These are phyloP conservation scores for Phytophthora fragariae DNA, from an alignment of 352 stramenopile species.

Conservation along the genomic window DNA sequence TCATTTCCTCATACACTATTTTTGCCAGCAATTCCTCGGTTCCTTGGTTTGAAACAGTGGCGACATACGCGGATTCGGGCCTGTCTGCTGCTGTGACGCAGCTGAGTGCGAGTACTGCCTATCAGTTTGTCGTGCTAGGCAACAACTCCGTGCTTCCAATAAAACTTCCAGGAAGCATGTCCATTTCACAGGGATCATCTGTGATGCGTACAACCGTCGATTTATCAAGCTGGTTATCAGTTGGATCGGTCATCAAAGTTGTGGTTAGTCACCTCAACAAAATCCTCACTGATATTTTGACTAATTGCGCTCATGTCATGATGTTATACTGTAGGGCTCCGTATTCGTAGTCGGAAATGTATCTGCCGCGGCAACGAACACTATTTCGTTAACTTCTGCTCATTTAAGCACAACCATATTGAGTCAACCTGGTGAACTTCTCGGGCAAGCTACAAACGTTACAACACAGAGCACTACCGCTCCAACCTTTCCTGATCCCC, in stretches of 20 bases:
- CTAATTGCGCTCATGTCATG: neutral
- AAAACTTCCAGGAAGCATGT: slow-evolving; percentile 45
- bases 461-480: slow-evolving; percentile 43
- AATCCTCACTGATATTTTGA: neutral
- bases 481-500: slow-evolving; percentile 41
- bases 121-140: slow-evolving; percentile 65
- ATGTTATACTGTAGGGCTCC: slow-evolving; percentile 15
- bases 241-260: slow-evolving; percentile 49
- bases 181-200: slow-evolving; percentile 41
- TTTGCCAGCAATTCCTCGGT: slow-evolving; percentile 39
- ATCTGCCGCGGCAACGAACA: slow-evolving; percentile 36
- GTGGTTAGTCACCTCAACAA: slow-evolving; percentile 27
- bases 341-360: slow-evolving; percentile 53
- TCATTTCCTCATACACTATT: slow-evolving; percentile 49
- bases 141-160: slow-evolving; percentile 28
- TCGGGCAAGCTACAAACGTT: slow-evolving; percentile 45
- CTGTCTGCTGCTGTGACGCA: slow-evolving; percentile 26
- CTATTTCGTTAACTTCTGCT: slow-evolving; percentile 39
- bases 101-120: slow-evolving; percentile 50
- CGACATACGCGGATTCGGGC: slow-evolving; percentile 14
- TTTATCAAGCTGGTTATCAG: slow-evolving; percentile 36
- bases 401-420: slow-evolving; percentile 39
- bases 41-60: slow-evolving; percentile 37
- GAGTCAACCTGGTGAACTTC: slow-evolving; percentile 27
- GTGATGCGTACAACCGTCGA: slow-evolving; percentile 50